phyloP scores from a whole-genome alignment of 768 basidiomycete genomes.

The Leccinum truebloodii region DNA sequence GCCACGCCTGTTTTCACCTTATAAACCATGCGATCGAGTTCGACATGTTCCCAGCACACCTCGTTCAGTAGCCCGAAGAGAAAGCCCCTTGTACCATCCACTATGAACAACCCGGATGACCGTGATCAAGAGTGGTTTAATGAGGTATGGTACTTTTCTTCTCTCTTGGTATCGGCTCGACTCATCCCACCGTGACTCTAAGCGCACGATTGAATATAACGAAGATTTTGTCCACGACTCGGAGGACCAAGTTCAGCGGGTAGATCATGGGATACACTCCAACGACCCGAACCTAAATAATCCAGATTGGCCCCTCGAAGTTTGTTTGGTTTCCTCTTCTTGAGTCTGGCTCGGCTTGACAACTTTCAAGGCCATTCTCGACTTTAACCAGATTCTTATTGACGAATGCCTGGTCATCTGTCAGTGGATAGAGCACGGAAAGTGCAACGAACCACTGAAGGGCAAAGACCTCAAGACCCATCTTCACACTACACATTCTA shows the following conservation, averaged over 20 bases:
- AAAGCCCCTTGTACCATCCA: neutral
- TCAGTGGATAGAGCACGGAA: slow-evolving; percentile 2
- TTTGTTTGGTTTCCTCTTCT: neutral
- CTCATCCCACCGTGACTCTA: neutral
- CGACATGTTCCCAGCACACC: neutral
- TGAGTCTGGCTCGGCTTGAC: neutral
- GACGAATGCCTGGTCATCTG: slow-evolving; percentile 4
- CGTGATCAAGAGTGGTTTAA: neutral
- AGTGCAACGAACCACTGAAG: neutral
- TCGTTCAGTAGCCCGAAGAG: neutral
- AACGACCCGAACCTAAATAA: neutral
- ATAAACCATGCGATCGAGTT: slow-evolving; percentile 8
- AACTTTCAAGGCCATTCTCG: slow-evolving; percentile 4
- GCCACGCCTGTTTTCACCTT: neutral
- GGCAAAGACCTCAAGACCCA: slow-evolving; percentile 7
- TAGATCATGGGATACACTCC: neutral
- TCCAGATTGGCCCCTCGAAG: neutral
- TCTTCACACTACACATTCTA: slow-evolving; percentile 1
- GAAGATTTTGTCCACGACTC: neutral
- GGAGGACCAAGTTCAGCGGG: slow-evolving; percentile 8
- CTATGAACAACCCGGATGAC: neutral
- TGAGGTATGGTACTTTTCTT: neutral
- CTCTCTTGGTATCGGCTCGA: neutral
- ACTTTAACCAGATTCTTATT: slow-evolving; percentile 3
- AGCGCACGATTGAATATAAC: neutral